A percentile compares a stretch with the other conserved stretches of the same genome.
phyloP scores from a whole-genome alignment of 805 yeast genomes.

The Yarrowia deformans region DNA sequence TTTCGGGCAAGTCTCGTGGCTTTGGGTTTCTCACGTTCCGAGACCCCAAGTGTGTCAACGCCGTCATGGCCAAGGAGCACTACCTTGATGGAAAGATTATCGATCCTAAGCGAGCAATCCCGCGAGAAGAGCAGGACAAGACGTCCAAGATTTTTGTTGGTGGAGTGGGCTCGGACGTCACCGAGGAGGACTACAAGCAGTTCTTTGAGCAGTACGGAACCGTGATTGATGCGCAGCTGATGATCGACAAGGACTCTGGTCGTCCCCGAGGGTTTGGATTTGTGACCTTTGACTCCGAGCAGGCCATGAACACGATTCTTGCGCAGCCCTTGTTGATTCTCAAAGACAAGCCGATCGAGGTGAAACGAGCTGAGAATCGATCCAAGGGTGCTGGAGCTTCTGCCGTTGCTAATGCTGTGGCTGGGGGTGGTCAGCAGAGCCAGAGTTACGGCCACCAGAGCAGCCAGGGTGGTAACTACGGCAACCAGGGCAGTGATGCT shows the following conservation, averaged over 20 bases:
- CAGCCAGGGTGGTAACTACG: no score
- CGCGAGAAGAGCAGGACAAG: constrained; percentile 95
- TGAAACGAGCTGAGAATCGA: constrained; percentile 53
- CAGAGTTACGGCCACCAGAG: neutral
- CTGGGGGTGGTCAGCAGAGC: neutral
- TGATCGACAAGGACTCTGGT: constrained; percentile 97
- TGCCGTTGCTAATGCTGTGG: constrained; percentile 18
- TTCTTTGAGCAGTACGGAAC: constrained; percentile 88
- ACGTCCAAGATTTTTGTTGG: constrained; percentile 98
- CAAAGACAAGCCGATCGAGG: constrained; percentile 71
- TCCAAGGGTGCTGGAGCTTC: constrained; percentile 29
- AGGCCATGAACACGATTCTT: constrained; percentile 89
- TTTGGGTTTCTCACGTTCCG: constrained; percentile 92
- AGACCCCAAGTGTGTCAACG: constrained; percentile 81
- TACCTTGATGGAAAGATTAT: constrained; percentile 93
- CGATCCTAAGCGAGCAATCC: constrained; percentile 97
- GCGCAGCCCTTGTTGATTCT: constrained; percentile 80
- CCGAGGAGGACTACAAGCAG: constrained; percentile 85
- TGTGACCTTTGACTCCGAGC: constrained; percentile 92
- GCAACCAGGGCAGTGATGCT: neutral
- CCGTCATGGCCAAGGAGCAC: constrained; percentile 85
- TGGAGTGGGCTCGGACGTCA: constrained; percentile 92
- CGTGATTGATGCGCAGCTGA: constrained; percentile 93
- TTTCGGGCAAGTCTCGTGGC: constrained; percentile 90
- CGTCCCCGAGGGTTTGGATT: constrained; percentile 97